Evolutionary conservation across 768 basidiomycete genomes (phyloP).

Genomic region (Nidularia pulvinata): DNA sequence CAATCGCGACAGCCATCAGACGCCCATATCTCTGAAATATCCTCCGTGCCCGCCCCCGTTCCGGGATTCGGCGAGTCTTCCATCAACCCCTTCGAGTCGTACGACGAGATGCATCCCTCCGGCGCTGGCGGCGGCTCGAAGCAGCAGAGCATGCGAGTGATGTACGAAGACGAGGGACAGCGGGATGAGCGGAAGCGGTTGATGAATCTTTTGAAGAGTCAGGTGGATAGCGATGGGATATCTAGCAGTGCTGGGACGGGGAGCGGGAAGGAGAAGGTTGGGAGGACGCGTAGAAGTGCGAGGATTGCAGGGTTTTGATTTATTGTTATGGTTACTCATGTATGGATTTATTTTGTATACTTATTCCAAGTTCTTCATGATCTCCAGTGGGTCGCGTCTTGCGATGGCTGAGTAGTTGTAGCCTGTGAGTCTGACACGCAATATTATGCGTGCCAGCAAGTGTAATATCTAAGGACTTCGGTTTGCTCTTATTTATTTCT

Average conservation of each 20-base stretch:
- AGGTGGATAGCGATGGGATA: constrained; percentile 11
- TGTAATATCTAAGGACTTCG: too few relatives aligned
- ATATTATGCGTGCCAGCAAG: too few relatives aligned
- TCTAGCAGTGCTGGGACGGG: constrained; percentile 1
- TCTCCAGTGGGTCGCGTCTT: too few relatives aligned
- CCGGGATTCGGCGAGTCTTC: constrained; percentile 14
- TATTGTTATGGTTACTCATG: constrained; percentile 1
- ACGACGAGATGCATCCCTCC: constrained; percentile 22
- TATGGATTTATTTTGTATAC: background rate
- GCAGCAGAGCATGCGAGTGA: constrained; percentile 55
- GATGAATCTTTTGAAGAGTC: constrained; percentile 49
- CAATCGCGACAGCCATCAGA: constrained; percentile 36
- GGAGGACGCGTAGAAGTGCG: constrained; percentile 13
- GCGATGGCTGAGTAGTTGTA: too few relatives aligned
- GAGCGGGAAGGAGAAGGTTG: background rate
- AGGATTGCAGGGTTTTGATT: constrained; percentile 22
- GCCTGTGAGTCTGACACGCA: too few relatives aligned
- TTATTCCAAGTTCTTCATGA: too few relatives aligned
- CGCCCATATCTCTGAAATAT: constrained; percentile 16
- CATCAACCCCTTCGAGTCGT: constrained; percentile 19
- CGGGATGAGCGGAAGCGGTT: constrained; percentile 55
- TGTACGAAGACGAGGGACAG: constrained; percentile 71
- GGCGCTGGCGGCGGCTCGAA: constrained; percentile 6
- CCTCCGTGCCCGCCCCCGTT: constrained; percentile 10
- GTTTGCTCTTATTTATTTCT: too few relatives aligned